A percentile compares a stretch with the other conserved stretches of the same genome.
Conservation (phyloP, 2,329 filamentous ascomycete genomes). For the Colletotrichum incanum region DNA sequence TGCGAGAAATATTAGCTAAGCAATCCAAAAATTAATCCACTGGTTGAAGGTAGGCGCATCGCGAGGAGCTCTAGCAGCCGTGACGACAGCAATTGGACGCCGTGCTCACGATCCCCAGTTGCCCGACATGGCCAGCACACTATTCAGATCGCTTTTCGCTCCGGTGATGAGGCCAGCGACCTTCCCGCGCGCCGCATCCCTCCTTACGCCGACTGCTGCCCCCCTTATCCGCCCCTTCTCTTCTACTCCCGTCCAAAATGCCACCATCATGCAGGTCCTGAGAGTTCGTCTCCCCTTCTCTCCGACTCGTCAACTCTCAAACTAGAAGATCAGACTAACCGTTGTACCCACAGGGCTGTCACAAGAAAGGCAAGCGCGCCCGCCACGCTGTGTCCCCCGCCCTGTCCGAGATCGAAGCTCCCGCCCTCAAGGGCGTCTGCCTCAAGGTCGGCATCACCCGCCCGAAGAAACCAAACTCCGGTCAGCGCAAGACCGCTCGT, state of each 20-base stretch:
- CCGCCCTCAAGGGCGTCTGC: constrained; percentile 95
- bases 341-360: constrained; percentile 72
- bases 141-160: constrained; percentile 54
- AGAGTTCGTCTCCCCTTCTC: constrained; percentile 57
- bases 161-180: constrained; percentile 49
- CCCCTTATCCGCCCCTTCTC: constrained; percentile 65
- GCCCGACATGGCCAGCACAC: constrained; percentile 51
- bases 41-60: constrained; percentile 13
- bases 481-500: constrained; percentile 95
- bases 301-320: neutral
- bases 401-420: constrained; percentile 77
- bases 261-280: constrained; percentile 82
- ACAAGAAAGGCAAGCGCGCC: constrained; percentile 79
- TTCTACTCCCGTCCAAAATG: constrained; percentile 69
- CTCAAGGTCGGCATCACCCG: constrained; percentile 93
- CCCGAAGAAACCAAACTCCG: constrained; percentile 99
- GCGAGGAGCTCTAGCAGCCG: constrained; percentile 10
- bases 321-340: neutral
- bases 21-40: constrained; percentile 23
- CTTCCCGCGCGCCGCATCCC: constrained; percentile 41
- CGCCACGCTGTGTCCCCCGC: constrained; percentile 93
- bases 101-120: constrained; percentile 1
- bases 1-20: constrained; percentile 23
- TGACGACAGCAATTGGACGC: constrained; percentile 32
- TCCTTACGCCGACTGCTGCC: constrained; percentile 35